A percentile compares a stretch with the other conserved stretches of the same genome.
Evolutionary conservation across 495 filamentous ascomycete species (phyloP).

Genomic region (Tuber indicum): DNA sequence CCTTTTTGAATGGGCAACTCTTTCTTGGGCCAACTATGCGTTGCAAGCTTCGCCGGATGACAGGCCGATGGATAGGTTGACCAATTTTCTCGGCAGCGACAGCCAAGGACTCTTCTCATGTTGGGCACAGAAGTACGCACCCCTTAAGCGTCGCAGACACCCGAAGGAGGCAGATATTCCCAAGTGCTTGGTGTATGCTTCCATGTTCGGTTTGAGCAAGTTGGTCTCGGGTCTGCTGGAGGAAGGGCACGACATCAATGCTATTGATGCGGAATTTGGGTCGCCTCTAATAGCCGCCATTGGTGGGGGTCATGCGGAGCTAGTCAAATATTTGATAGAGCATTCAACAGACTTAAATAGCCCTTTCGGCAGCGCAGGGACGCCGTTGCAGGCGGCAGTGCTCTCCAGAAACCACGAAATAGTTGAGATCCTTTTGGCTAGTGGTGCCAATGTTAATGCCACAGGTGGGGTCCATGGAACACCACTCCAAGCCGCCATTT

Average conservation of each 20-base stretch:
- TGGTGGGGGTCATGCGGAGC: background rate
- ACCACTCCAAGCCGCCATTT: slow-evolving; percentile 41
- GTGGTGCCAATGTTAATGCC: slow-evolving; percentile 39
- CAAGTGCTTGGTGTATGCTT: background rate
- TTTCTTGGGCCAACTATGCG: background rate
- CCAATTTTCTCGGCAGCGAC: background rate
- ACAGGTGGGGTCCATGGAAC: slow-evolving; percentile 36
- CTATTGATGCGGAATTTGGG: background rate
- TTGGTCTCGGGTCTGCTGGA: background rate
- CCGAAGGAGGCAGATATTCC: background rate
- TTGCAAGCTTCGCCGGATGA: background rate
- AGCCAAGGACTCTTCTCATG: background rate
- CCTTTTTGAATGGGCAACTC: slow-evolving; percentile 6
- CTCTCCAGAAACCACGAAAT: slow-evolving; percentile 9
- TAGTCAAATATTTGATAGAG: slow-evolving; percentile 36
- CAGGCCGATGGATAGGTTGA: background rate
- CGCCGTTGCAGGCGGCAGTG: slow-evolving; percentile 40
- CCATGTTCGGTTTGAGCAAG: background rate
- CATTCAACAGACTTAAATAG: slow-evolving; percentile 39
- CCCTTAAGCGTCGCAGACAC: background rate
- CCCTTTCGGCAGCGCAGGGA: slow-evolving; percentile 33
- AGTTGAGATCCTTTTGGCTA: slow-evolving; percentile 29
- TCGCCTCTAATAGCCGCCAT: background rate
- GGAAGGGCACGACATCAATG: background rate
- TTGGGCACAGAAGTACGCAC: background rate